These are phyloP conservation scores for Scenedesmus sp. DNA, from an alignment of 163 green algal species.

Conservation along the genomic window DNA sequence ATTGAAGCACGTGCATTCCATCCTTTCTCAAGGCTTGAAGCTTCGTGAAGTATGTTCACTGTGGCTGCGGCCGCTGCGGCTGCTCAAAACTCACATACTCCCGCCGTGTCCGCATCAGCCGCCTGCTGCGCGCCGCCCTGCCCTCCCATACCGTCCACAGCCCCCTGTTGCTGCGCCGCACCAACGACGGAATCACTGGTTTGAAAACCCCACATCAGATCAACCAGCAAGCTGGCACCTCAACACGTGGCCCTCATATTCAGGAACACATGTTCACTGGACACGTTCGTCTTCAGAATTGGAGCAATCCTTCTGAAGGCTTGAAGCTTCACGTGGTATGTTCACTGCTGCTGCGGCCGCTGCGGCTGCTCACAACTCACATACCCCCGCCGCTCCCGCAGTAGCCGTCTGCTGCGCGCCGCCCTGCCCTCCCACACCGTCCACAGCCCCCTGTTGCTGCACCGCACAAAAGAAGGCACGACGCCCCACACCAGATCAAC, in stretches of 20 bases:
- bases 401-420: neutral
- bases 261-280: too few relatives aligned
- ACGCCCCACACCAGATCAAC: neutral
- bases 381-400: neutral
- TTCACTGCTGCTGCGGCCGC: too few relatives aligned
- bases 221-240: neutral
- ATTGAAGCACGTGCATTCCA: too few relatives aligned
- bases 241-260: neutral
- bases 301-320: too few relatives aligned
- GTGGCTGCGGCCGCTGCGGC: too few relatives aligned
- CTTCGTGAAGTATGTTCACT: neutral
- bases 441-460: neutral
- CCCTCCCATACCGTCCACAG: neutral
- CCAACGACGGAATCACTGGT: neutral
- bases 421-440: neutral
- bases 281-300: too few relatives aligned
- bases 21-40: neutral
- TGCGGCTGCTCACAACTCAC: neutral
- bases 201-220: neutral
- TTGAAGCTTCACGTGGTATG: neutral
- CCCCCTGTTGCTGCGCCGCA: neutral
- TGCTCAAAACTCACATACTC: neutral
- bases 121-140: neutral
- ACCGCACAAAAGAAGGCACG: neutral
- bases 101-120: neutral